These are phyloP conservation scores for Serendipita indica DNA, from an alignment of 768 basidiomycete species.

Conservation along the genomic window DNA sequence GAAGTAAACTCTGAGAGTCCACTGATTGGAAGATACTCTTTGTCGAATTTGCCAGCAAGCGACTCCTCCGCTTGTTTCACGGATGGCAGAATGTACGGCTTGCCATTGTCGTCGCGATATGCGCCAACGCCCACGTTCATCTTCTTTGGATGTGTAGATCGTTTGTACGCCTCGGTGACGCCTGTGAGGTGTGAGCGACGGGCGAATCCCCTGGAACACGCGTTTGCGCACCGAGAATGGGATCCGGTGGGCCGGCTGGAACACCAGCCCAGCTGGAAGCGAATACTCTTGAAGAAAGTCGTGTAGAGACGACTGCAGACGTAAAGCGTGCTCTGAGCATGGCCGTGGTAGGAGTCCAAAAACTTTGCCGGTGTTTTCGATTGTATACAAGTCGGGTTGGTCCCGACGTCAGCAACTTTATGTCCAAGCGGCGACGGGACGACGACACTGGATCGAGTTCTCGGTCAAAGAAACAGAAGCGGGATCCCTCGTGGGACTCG, in stretches of 20 bases:
- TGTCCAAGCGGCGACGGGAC: neutral
- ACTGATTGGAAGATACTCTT: constrained; percentile 94
- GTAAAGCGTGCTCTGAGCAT: neutral
- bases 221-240: constrained; percentile 60
- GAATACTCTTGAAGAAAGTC: constrained; percentile 16
- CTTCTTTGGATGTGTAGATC: constrained; percentile 80
- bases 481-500: no score
- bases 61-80: constrained; percentile 83
- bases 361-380: neutral
- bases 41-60: constrained; percentile 57
- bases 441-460: no score
- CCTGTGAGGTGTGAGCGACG: constrained; percentile 30
- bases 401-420: neutral
- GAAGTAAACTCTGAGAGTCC: constrained; percentile 77
- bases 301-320: neutral
- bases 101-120: constrained; percentile 86
- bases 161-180: constrained; percentile 92
- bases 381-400: neutral
- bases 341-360: neutral
- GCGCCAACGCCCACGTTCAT: constrained; percentile 98
- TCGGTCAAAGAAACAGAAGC: no score
- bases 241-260: constrained; percentile 78
- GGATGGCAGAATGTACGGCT: constrained; percentile 81
- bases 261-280: constrained; percentile 71
- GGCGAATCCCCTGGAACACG: neutral